Evolutionary conservation across 2,329 filamentous ascomycete genomes (phyloP).

Genomic region (Beauveria asiatica): DNA sequence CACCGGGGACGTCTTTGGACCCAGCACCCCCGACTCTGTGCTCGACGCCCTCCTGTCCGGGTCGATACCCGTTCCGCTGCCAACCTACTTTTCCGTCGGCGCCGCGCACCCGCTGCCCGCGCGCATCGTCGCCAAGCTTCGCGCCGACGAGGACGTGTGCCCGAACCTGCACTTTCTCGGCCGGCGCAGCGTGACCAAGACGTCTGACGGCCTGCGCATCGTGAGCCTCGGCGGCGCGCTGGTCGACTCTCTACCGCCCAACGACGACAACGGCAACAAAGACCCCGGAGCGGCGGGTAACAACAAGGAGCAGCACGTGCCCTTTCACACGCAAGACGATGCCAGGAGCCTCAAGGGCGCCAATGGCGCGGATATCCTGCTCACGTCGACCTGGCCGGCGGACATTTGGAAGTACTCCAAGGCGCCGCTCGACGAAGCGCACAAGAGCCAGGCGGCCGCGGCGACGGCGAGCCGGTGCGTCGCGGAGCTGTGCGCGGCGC

Average conservation of each 20-base stretch:
- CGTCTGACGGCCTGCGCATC: slow-evolving; percentile 79
- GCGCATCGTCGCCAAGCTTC: slow-evolving; percentile 62
- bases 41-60: slow-evolving; percentile 62
- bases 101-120: slow-evolving; percentile 61
- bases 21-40: slow-evolving; percentile 47
- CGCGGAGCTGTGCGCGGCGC: slow-evolving; percentile 64
- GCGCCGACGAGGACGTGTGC: slow-evolving; percentile 67
- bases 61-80: slow-evolving; percentile 64
- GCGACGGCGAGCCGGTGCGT: slow-evolving; percentile 56
- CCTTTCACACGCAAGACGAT: slow-evolving; percentile 70
- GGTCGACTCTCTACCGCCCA: slow-evolving; percentile 17
- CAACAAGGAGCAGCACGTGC: slow-evolving; percentile 62
- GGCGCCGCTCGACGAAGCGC: slow-evolving; percentile 45
- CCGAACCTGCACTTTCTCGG: slow-evolving; percentile 87
- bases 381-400: slow-evolving; percentile 81
- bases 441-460: slow-evolving; percentile 40
- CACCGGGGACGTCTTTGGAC: slow-evolving; percentile 71
- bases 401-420: slow-evolving; percentile 62
- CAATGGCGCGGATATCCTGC: slow-evolving; percentile 72
- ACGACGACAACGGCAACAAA: not conserved
- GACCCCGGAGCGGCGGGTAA: not conserved
- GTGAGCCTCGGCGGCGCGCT: slow-evolving; percentile 74
- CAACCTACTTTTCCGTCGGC: slow-evolving; percentile 87
- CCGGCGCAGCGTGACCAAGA: slow-evolving; percentile 80
- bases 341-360: slow-evolving; percentile 67